Conservation (phyloP, 495 filamentous ascomycete genomes). For the Penicillium atrosanguineum region DNA sequence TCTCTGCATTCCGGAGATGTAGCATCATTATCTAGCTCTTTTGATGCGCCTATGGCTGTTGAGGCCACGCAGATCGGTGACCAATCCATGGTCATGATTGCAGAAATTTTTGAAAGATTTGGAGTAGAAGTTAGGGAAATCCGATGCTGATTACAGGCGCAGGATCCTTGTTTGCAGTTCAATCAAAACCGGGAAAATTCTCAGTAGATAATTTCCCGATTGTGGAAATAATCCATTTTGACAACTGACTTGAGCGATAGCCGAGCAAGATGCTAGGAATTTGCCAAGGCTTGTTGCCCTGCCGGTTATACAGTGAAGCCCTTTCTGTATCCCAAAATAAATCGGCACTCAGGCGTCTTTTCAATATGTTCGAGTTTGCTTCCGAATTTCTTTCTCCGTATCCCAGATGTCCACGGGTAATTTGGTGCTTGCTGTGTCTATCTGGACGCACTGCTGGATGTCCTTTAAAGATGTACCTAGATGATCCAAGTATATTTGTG, state of each 20-base stretch:
- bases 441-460: background rate
- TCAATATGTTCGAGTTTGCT: background rate
- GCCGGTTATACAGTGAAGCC: too few relatives aligned
- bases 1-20: background rate
- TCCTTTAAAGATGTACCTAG: background rate
- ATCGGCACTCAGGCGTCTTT: too few relatives aligned
- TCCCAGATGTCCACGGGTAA: background rate
- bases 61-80: slow-evolving; percentile 36
- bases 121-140: background rate
- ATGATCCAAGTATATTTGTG: background rate
- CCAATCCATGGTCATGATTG: slow-evolving; percentile 13
- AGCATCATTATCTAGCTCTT: background rate
- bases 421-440: background rate
- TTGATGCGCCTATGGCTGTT: background rate
- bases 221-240: background rate
- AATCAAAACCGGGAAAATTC: background rate
- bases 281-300: background rate
- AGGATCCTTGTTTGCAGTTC: background rate
- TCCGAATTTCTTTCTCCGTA: background rate
- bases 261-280: background rate
- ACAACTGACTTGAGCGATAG: background rate
- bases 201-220: background rate
- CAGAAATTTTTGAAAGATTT: background rate
- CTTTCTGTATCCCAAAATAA: too few relatives aligned
- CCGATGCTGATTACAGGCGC: background rate